phyloP scores from a whole-genome alignment of 768 basidiomycete species.

The Lentinus tigrinus region DNA sequence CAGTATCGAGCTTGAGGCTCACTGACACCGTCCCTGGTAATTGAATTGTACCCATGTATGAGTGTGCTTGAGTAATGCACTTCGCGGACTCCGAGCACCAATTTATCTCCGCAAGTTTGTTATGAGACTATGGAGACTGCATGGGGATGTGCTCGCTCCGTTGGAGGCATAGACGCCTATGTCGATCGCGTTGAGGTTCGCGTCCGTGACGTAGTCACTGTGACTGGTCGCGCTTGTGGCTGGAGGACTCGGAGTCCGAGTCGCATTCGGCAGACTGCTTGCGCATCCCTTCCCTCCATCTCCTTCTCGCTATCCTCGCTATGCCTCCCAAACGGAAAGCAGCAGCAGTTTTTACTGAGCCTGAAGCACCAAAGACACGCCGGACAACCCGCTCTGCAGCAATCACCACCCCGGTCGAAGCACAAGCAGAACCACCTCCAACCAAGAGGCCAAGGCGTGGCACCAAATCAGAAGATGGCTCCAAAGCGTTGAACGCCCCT shows the following conservation, averaged over 20 bases:
- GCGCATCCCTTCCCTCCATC: not conserved
- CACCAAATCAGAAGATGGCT: not conserved
- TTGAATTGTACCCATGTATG: too few relatives aligned
- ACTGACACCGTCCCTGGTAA: too few relatives aligned
- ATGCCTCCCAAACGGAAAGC: conserved; percentile 37
- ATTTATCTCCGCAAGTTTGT: too few relatives aligned
- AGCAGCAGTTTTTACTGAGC: not conserved
- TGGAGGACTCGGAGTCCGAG: too few relatives aligned
- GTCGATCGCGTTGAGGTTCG: too few relatives aligned
- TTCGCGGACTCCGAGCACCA: too few relatives aligned
- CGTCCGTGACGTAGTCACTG: not conserved
- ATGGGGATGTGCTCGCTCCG: too few relatives aligned
- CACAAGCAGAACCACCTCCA: not conserved
- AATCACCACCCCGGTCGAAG: not conserved
- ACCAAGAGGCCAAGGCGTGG: not conserved
- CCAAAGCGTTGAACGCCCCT: not conserved
- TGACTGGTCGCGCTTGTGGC: not conserved
- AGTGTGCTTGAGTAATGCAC: too few relatives aligned
- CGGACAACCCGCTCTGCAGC: conserved; percentile 20
- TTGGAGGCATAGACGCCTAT: too few relatives aligned
- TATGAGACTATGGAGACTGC: too few relatives aligned
- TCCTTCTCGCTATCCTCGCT: not conserved
- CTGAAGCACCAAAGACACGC: conserved; percentile 19
- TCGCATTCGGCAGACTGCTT: not conserved
- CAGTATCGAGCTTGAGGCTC: too few relatives aligned